A percentile compares a stretch with the other conserved stretches of the same genome.
Conservation (phyloP, 1,284 basidiomycete species). For the Waitea zeae region DNA sequence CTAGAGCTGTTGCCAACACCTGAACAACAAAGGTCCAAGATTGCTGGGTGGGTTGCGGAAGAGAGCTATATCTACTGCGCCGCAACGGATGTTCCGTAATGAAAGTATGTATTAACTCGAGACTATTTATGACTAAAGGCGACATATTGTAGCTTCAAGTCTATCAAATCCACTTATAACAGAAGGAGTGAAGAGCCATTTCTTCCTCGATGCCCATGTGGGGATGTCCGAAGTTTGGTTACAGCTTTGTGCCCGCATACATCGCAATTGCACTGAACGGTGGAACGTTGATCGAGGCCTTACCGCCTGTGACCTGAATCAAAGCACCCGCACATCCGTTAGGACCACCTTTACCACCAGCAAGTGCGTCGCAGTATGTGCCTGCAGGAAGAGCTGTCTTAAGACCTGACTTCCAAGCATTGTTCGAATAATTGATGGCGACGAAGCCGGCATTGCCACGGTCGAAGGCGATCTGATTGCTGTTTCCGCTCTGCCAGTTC, state of each 20-base stretch:
- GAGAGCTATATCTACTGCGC: too few relatives aligned
- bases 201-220: too few relatives aligned
- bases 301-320: conserved; percentile 4
- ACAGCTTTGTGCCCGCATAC: conserved; percentile 5
- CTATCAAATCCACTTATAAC: too few relatives aligned
- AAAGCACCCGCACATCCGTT: conserved; percentile 12
- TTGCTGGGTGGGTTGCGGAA: too few relatives aligned
- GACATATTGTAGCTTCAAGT: too few relatives aligned
- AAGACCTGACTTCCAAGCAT: conserved; percentile 14
- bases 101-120: too few relatives aligned
- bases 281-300: conserved; percentile 2
- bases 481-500: conserved; percentile 9
- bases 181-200: too few relatives aligned
- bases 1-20: too few relatives aligned
- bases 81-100: too few relatives aligned
- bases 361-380: conserved; percentile 16
- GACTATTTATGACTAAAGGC: too few relatives aligned
- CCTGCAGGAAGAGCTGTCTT: conserved; percentile 13
- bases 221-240: too few relatives aligned
- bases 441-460: conserved; percentile 16
- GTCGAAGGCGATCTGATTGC: conserved; percentile 17
- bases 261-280: conserved; percentile 4
- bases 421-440: conserved; percentile 17
- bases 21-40: too few relatives aligned
- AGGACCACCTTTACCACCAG: conserved; percentile 8